phyloP scores from a whole-genome alignment of 2,329 filamentous ascomycete species.

The Fusarium sterilihyphosum region DNA sequence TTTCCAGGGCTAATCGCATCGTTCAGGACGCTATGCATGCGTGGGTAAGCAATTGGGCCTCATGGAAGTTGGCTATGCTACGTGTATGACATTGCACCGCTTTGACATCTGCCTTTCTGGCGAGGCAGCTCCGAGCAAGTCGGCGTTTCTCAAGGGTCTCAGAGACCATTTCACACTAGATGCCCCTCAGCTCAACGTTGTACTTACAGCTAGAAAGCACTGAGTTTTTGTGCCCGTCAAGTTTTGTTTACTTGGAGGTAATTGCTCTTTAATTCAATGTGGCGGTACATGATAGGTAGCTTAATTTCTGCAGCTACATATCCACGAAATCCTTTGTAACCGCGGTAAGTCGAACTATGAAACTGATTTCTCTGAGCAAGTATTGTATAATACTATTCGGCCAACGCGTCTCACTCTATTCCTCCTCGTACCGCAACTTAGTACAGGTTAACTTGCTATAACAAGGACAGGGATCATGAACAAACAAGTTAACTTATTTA shows the following conservation, averaged over 20 bases:
- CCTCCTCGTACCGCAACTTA: neutral
- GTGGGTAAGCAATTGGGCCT: neutral
- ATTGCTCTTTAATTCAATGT: accelerated
- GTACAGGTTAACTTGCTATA: neutral
- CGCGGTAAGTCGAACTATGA: neutral
- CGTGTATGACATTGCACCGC: neutral
- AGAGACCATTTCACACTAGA: neutral
- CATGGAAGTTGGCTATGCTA: neutral
- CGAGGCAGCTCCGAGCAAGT: accelerated
- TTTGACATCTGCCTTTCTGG: accelerated
- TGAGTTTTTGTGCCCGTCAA: accelerated
- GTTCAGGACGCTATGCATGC: neutral
- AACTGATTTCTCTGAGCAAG: accelerated
- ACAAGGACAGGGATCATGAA: neutral
- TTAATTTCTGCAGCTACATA: neutral
- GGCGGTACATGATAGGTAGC: neutral
- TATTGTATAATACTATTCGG: neutral
- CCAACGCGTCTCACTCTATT: accelerated
- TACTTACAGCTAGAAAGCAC: neutral
- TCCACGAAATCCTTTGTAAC: too few relatives aligned
- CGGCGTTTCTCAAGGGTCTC: accelerated
- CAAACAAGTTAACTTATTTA: neutral
- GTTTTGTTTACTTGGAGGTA: too few relatives aligned
- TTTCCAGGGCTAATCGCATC: accelerated
- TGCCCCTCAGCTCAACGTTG: accelerated